A percentile compares a stretch with the other conserved stretches of the same genome.
Evolutionary conservation across 2,329 filamentous ascomycete species (phyloP).

Genomic region (Myriosclerotinia curreyana): DNA sequence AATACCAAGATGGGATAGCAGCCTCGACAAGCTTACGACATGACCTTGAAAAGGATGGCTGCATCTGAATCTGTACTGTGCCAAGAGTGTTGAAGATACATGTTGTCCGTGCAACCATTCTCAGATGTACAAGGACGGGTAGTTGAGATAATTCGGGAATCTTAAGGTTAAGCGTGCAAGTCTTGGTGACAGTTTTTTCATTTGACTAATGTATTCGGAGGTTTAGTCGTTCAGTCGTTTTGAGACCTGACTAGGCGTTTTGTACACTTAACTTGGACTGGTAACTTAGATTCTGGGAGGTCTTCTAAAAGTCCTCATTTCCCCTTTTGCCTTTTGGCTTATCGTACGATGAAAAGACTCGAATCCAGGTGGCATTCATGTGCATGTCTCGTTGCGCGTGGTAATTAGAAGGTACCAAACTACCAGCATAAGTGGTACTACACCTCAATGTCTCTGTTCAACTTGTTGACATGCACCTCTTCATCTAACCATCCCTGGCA

Average conservation of each 20-base stretch:
- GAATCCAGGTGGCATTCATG: background rate
- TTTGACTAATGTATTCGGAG: background rate
- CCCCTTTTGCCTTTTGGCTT: background rate
- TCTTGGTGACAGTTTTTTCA: background rate
- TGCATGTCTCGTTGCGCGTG: background rate
- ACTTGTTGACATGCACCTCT: background rate
- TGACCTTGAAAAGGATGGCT: background rate
- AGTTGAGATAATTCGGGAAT: background rate
- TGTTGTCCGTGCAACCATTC: background rate
- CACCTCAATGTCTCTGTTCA: background rate
- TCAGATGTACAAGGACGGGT: background rate
- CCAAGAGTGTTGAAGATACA: background rate
- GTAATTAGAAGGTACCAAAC: background rate
- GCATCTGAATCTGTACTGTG: background rate
- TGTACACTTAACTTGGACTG: too few relatives aligned
- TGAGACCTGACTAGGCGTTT: background rate
- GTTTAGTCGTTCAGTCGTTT: background rate
- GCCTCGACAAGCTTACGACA: background rate
- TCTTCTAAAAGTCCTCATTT: too few relatives aligned
- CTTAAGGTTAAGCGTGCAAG: background rate
- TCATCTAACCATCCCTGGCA: background rate
- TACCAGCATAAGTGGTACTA: background rate
- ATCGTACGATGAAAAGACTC: background rate
- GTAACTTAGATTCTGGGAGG: background rate
- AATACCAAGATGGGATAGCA: background rate